Evolutionary conservation across 192 early-diverging fungal genomes (phyloP), one percentile per base, ranked within the genome.

Genomic region (Entophlyctis helioformis): DNA sequence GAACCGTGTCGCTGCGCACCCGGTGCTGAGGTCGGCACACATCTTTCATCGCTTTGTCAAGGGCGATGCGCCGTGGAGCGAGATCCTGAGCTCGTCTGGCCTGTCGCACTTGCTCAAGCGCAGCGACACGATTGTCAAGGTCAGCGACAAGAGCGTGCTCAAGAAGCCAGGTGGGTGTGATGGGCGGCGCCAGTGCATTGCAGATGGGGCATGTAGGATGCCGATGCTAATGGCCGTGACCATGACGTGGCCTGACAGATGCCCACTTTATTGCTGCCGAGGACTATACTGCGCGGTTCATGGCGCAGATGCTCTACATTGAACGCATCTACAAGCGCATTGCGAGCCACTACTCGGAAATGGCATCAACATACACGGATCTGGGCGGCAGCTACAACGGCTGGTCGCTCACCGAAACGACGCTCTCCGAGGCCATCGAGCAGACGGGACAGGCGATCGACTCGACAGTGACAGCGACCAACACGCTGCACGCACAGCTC

Each of bases 21-120:
- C 89, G 24, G 78, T 86, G 47, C 56, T 98, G 34, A 71, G 82
- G 12, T 67, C 78, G 48, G 89, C 88, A 42, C 91, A 96, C 56
- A 73, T 90, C 29, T 81, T 96, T 60, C 95, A 98, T 54, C 58
- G 80, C 31, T 98, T 98, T 57, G 62, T 98, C 50, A 91, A 98
- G 56, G 54, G 60, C 27, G 49, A 44, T 48, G 56, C 36, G 26
- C 39, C 42, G 13, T 74, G 67, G 67, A 39, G 38, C 19, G 61
- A 67, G 7, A 57, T 71, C 20, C 40, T 67, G 25, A 21, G 19
- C 12, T 39, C 18, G 11, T 63, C 59, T n/a, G 59, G 61, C n/a
- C 16, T 64, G 23, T 37, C 55, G 15, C 44, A 59, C 42, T 56
- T 44, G 31, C 32, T 57, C 36, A 60, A 72, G 50, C 54, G 15